Base-by-base conservation (phyloP, 2,329 filamentous ascomycete species). In the Paraconiothyrium sp. region DNA sequence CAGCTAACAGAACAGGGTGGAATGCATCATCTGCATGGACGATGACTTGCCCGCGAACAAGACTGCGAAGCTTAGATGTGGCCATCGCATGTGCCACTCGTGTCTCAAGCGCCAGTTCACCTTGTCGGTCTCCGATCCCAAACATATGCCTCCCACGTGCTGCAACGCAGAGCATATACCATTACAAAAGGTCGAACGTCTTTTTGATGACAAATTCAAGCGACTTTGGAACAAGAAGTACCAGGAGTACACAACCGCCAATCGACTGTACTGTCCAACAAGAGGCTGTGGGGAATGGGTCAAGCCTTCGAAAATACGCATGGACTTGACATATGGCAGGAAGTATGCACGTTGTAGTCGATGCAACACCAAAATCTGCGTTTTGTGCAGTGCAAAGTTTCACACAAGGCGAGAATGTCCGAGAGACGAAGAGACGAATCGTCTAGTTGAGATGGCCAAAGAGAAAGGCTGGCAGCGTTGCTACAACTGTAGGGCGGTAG, bases 101-200 rank as follows among this genome's bases (percentile, higher is more conserved):
- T 97, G 93, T 76, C 82, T 97, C 44, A 90, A 88, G 76, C 87
- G 88, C 54, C 85, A 88, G 60, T 97, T 96, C 79, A 88, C 85
- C 57, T 84, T 92, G 63, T 95, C 92, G 11, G 83, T 94, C 64
- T 89, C 85, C 46, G 92, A 96, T 74, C 89, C 91, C 1, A 86
- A 89, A 62, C 89, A 92, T 67, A 96, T 97, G 92, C 92, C 93
- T 20, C 93, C 93, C 0, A 87, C 85, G 73, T 97, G 93, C 78
- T 97, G 93, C 78, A 90, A 87, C 3, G 72, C 85, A 22, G 87
- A 92, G 13, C 86, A 88, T 67, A 96, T 97, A 60, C 88, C 90
- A 0, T 80, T 93, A 7, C 89, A 88, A 67, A 88, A 93, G 74
- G 93, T 94, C 32, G 91, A 94, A 13, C 84, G 84, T 27, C 82